These are phyloP conservation scores for Mortierella polycephala DNA, from an alignment of 371 early-diverging fungal species.

Conservation along the genomic window DNA sequence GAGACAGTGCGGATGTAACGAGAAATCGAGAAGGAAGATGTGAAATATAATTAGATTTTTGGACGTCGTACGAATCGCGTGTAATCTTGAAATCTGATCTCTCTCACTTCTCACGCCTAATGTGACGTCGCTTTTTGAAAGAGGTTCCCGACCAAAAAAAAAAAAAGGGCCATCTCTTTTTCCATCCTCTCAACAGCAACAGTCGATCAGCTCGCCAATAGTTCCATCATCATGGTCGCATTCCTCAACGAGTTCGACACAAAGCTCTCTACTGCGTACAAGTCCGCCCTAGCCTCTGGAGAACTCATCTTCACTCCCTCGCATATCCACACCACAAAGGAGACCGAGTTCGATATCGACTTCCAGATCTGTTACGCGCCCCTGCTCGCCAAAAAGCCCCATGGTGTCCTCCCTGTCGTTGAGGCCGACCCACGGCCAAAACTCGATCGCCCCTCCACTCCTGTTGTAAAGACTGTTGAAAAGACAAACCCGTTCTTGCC, in stretches of 20 bases:
- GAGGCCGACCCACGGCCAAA: conserved; percentile 23
- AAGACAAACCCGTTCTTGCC: conserved; percentile 75
- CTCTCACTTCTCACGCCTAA: too few species aligned
- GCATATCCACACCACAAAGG: conserved; percentile 19
- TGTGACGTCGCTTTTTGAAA: too few species aligned
- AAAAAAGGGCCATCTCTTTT: neutral
- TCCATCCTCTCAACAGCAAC: neutral
- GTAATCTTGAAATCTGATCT: too few species aligned
- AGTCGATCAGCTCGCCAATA: too few species aligned
- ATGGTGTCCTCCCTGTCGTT: conserved; percentile 32
- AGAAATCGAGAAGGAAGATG: too few species aligned
- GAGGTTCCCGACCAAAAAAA: too few species aligned
- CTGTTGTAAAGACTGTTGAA: conserved; percentile 27
- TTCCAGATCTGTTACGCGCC: conserved; percentile 57
- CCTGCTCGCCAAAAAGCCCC: conserved; percentile 60
- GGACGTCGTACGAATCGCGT: too few species aligned
- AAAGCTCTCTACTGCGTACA: conserved; percentile 14
- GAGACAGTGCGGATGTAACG: too few species aligned
- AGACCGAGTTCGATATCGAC: conserved; percentile 36
- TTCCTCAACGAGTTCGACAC: conserved; percentile 14
- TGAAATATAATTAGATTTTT: too few species aligned
- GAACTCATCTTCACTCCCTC: conserved; percentile 39
- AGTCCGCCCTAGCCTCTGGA: conserved; percentile 20
- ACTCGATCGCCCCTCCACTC: conserved; percentile 27
- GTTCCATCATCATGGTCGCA: conserved; percentile 2